Conservation (phyloP, 192 early-diverging fungal genomes). For the Gryganskiella cystojenkinii region DNA sequence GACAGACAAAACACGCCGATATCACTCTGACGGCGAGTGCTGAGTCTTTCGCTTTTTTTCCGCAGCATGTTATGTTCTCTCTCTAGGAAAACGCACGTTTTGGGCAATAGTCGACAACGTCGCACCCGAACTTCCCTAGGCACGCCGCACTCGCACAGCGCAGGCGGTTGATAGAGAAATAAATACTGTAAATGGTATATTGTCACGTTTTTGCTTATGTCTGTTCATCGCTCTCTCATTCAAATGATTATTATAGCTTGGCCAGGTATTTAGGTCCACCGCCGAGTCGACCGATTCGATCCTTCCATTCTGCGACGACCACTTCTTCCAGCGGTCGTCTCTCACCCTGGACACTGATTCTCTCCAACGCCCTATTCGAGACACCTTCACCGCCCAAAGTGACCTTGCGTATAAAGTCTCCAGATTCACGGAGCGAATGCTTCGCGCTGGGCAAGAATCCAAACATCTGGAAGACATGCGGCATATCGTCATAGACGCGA, state of each 20-base stretch:
- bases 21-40: too few species aligned
- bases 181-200: too few species aligned
- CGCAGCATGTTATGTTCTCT: too few species aligned
- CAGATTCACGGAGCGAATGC: conserved; percentile 34
- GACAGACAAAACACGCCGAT: too few species aligned
- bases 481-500: conserved; percentile 61
- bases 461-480: conserved; percentile 64
- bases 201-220: too few species aligned
- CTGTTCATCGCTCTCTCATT: too few species aligned
- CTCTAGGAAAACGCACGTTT: too few species aligned
- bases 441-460: conserved; percentile 50
- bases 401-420: conserved; percentile 40
- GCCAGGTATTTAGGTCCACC: conserved; percentile 44
- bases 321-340: conserved; percentile 34
- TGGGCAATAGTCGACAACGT: too few species aligned
- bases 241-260: conserved; percentile 37
- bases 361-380: conserved; percentile 17
- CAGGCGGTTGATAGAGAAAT: too few species aligned
- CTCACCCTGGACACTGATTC: conserved; percentile 23
- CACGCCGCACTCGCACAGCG: too few species aligned
- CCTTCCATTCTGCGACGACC: conserved; percentile 21
- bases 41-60: too few species aligned
- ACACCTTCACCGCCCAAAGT: conserved; percentile 24
- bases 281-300: conserved; percentile 35
- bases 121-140: too few species aligned